Conservation (phyloP, 345 rosid species). For the Cardiospermum halicacabum region DNA sequence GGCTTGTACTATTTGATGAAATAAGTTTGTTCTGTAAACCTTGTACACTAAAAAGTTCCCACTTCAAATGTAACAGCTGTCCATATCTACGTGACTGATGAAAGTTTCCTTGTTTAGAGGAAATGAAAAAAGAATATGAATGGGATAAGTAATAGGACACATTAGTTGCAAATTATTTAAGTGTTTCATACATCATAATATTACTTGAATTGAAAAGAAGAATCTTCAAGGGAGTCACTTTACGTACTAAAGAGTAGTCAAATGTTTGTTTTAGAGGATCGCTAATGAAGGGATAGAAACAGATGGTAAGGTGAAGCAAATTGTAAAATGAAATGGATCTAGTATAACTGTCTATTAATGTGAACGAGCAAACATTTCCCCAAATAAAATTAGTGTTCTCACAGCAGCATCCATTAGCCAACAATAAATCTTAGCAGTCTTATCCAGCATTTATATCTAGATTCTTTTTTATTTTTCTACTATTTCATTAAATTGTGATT, state of each 20-base stretch:
- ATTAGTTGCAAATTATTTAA: neutral
- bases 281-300: neutral
- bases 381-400: neutral
- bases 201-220: no score
- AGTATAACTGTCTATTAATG: neutral
- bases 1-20: no score
- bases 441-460: neutral
- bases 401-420: neutral
- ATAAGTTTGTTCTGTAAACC: no score
- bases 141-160: neutral
- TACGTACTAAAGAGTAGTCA: neutral
- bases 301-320: neutral
- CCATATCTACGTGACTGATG: neutral
- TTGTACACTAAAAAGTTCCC: neutral
- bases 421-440: neutral
- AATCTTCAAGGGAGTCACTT: neutral
- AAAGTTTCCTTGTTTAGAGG: neutral
- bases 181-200: neutral
- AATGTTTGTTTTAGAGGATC: neutral
- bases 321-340: neutral
- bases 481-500: conserved; percentile 17
- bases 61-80: neutral
- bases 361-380: no score
- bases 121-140: neutral
- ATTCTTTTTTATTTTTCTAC: no score